Evolutionary conservation across 2,329 filamentous ascomycete genomes (phyloP), one percentile per base, ranked within the genome.

Genomic region (Scedosporium minutisporum): DNA sequence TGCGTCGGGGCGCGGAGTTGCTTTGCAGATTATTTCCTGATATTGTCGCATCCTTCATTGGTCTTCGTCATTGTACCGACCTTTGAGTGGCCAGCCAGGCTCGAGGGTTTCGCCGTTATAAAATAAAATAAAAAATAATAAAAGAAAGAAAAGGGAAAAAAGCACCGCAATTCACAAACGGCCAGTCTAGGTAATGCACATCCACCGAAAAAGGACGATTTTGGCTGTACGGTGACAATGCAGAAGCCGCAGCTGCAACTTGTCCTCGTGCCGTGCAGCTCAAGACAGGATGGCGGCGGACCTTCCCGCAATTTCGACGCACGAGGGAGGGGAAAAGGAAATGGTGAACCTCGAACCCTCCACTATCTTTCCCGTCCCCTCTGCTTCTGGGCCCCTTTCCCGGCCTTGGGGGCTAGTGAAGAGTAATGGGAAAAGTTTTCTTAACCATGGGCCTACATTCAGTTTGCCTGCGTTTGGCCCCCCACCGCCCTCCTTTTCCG

Each of bases 291-390:
- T 21, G 23, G 44, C 25, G 42, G 44, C 59, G 59, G 59, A 61
- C 59, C 25, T 51, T 61, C 59, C 59, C 44, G 59, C 59, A 33
- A 61, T 38, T 46, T 55, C 12, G 51, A 55, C 21, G 44, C 25
- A 61, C 48, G 59, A 27, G 29, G 21, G 27, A 53, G 42, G 59
- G 23, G 33, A 44, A n/a, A 27, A 41, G n/a, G 18, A 44, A 25
- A 29, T 44, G 16, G 9, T 48, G 38, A 14, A 60, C 42, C 12
- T 38, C 25, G 9, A 42, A 25, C 16, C 38, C 38, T 18, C n/a
- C 18, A 29, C 18, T 10, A n/a, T 18, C 59, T 33, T 7, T 41
- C 58, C 9, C 59, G 27, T 18, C n/a, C 44, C 44, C 44, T 21
- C 16, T 48, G 33, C 33, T 38, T 48, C 18, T 21, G 44, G 44